Percentiles rank a stretch among this genome's conserved stretches.
These are phyloP conservation scores for Rasamsonia emersonii DNA, from an alignment of 2,329 filamentous ascomycete genomes.

Conservation along the genomic window DNA sequence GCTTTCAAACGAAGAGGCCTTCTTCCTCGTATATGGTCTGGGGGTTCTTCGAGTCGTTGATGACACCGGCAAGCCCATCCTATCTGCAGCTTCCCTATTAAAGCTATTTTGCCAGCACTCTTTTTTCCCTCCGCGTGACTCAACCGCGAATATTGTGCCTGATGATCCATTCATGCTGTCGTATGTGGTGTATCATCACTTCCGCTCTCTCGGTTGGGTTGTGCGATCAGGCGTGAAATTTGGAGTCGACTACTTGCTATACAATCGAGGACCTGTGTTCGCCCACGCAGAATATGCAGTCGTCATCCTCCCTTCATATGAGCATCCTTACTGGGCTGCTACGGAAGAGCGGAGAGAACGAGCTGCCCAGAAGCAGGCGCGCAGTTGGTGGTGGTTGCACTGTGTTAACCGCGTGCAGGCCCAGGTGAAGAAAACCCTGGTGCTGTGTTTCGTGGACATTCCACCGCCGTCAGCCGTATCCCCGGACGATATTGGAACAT, in stretches of 20 bases:
- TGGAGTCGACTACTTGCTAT: conserved; percentile 87
- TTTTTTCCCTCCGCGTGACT: conserved; percentile 53
- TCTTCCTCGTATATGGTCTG: conserved; percentile 77
- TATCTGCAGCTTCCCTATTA: conserved; percentile 53
- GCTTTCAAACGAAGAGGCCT: conserved; percentile 78
- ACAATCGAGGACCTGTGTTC: conserved; percentile 87
- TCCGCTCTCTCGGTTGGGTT: conserved; percentile 90
- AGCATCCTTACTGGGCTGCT: conserved; percentile 59
- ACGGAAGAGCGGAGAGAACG: conserved; percentile 41
- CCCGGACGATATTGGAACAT: conserved; percentile 48
- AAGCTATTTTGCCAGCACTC: conserved; percentile 60
- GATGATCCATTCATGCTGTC: conserved; percentile 80
- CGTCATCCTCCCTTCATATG: conserved; percentile 75
- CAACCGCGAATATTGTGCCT: conserved; percentile 45
- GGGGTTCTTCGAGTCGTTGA: conserved; percentile 59
- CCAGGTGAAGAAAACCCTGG: conserved; percentile 81
- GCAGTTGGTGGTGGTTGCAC: conserved; percentile 56
- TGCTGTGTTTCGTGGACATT: conserved; percentile 85
- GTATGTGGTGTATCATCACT: conserved; percentile 91
- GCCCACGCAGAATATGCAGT: conserved; percentile 90
- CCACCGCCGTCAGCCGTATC: conserved; percentile 53
- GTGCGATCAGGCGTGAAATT: conserved; percentile 91
- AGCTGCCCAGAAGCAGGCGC: conserved; percentile 39
- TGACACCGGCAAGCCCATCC: conserved; percentile 24
- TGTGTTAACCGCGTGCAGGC: conserved; percentile 81